phyloP scores from a whole-genome alignment of 768 basidiomycete species.

The Plicaturopsis crispa region DNA sequence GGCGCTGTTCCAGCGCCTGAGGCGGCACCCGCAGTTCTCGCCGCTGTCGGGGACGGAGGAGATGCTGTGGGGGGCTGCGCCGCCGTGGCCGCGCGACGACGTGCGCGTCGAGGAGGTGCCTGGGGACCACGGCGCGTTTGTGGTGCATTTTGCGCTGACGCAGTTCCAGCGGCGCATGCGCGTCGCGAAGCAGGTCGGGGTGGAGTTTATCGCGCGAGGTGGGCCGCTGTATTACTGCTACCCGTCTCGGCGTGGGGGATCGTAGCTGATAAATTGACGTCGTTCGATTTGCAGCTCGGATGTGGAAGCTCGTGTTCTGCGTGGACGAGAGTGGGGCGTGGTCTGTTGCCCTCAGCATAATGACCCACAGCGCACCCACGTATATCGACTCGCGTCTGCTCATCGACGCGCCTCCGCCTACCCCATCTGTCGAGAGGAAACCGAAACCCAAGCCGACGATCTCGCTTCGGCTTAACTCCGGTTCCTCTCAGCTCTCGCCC shows the following conservation, averaged over 20 bases:
- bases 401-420: slow-evolving; percentile 25
- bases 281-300: slow-evolving; percentile 30
- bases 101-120: slow-evolving; percentile 45
- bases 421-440: slow-evolving; percentile 1
- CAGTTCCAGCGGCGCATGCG: slow-evolving; percentile 71
- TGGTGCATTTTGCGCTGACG: slow-evolving; percentile 39
- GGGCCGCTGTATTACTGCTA: slow-evolving; percentile 2
- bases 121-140: slow-evolving; percentile 46
- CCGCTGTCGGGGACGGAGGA: slow-evolving; percentile 47
- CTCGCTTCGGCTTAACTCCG: slow-evolving; percentile 28
- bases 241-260: slow-evolving; percentile 5
- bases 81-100: slow-evolving; percentile 44
- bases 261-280: slow-evolving; percentile 1
- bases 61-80: slow-evolving; percentile 34
- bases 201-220: slow-evolving; percentile 66
- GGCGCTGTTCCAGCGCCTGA: slow-evolving; percentile 49
- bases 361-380: slow-evolving; percentile 52
- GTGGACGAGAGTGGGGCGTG: slow-evolving; percentile 28
- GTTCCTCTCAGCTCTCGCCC: slow-evolving; percentile 20
- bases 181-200: slow-evolving; percentile 39
- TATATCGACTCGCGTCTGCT: slow-evolving; percentile 47
- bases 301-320: slow-evolving; percentile 47
- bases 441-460: slow-evolving; percentile 22
- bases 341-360: slow-evolving; percentile 43
- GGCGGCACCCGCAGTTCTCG: slow-evolving; percentile 41